phyloP scores from a whole-genome alignment of 495 filamentous ascomycete species.

The Astrothelium subdiscretum region DNA sequence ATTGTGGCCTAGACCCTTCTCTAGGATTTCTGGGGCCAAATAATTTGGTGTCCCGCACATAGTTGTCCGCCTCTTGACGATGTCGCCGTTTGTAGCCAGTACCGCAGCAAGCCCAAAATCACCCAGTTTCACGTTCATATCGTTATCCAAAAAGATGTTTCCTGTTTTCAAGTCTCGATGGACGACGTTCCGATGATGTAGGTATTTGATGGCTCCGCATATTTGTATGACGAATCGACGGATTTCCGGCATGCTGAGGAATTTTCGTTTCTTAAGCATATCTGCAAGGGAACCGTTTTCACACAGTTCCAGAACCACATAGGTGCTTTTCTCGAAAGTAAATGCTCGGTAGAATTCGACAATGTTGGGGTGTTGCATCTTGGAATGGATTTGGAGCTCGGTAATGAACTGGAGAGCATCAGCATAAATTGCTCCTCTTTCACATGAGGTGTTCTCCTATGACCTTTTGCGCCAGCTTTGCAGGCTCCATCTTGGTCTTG shows the following conservation, averaged over 20 bases:
- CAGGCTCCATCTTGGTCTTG: constrained; percentile 71
- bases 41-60: constrained; percentile 97
- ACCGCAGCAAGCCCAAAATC: constrained; percentile 96
- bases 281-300: constrained; percentile 97
- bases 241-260: constrained; percentile 80
- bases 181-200: constrained; percentile 88
- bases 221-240: constrained; percentile 88
- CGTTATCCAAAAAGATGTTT: constrained; percentile 86
- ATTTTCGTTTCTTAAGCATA: constrained; percentile 82
- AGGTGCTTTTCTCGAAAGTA: constrained; percentile 75
- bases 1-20: constrained; percentile 77
- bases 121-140: constrained; percentile 97
- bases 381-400: constrained; percentile 94
- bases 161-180: constrained; percentile 97
- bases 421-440: constrained; percentile 15
- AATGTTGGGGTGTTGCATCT: constrained; percentile 88
- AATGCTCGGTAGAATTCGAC: constrained; percentile 93
- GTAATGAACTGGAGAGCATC: constrained; percentile 69
- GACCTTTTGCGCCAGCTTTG: constrained; percentile 85
- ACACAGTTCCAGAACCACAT: constrained; percentile 88
- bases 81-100: constrained; percentile 73
- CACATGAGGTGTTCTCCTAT: not conserved
- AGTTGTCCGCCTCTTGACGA: constrained; percentile 61
- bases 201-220: constrained; percentile 90
- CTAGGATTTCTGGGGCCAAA: constrained; percentile 91